A percentile compares a stretch with the other conserved stretches of the same genome.
phyloP scores from a whole-genome alignment of 177 flowering plant species.

The Vitis hybrid region DNA sequence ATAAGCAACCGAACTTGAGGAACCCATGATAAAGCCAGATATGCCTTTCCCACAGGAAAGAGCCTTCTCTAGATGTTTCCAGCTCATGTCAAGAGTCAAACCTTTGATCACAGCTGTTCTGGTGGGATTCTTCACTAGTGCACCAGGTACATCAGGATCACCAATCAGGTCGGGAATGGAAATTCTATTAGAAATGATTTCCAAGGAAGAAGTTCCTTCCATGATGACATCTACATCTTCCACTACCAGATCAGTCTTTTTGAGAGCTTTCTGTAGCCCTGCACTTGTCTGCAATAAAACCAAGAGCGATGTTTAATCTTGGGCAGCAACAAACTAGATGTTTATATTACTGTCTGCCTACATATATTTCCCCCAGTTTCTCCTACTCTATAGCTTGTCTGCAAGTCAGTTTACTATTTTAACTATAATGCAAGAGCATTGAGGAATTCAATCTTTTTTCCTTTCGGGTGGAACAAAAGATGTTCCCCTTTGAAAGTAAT shows the following conservation, averaged over 20 bases:
- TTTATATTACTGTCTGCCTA: no score
- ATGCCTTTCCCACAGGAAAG: conserved; percentile 31
- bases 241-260: conserved; percentile 17
- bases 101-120: conserved; percentile 35
- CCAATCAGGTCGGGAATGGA: conserved; percentile 29
- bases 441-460: neutral
- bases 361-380: no score
- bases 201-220: conserved; percentile 20
- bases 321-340: neutral
- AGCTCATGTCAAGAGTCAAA: conserved; percentile 28
- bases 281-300: conserved; percentile 29
- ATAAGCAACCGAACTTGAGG: conserved; percentile 40
- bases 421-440: neutral
- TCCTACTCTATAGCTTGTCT: no score
- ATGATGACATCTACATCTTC: conserved; percentile 11
- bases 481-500: neutral
- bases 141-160: conserved; percentile 34
- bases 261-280: conserved; percentile 30
- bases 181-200: conserved; percentile 9
- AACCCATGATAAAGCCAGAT: conserved; percentile 33
- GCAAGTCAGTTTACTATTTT: neutral
- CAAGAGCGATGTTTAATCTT: neutral
- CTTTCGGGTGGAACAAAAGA: neutral
- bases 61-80: conserved; percentile 32
- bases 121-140: conserved; percentile 38